Conservation (phyloP, 768 basidiomycete genomes). For the Pholiota microspora region DNA sequence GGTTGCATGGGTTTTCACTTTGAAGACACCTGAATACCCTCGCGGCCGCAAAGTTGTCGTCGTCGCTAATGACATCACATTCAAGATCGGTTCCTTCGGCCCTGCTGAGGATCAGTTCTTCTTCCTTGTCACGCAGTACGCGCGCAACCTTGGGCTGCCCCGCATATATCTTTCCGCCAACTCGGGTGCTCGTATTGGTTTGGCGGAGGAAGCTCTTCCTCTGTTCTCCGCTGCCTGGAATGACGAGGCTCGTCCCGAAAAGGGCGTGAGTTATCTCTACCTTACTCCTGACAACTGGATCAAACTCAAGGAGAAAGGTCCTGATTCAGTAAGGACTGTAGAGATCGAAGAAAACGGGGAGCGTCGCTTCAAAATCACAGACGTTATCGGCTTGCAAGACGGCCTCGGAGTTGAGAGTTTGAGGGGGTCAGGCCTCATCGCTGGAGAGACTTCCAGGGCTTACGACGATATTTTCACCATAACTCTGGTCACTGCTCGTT, state of each 20-base stretch:
- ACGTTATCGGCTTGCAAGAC: conserved; percentile 95
- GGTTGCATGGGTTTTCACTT: conserved; percentile 96
- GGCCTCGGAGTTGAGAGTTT: conserved; percentile 96
- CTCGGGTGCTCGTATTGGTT: conserved; percentile 94
- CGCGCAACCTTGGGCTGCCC: conserved; percentile 83
- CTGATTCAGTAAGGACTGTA: conserved; percentile 71
- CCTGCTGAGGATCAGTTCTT: conserved; percentile 96
- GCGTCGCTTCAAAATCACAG: conserved; percentile 89
- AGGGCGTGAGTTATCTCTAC: conserved; percentile 95
- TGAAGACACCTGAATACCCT: conserved; percentile 91
- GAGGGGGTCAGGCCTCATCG: conserved; percentile 96
- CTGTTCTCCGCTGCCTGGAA: conserved; percentile 94
- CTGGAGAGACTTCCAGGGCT: conserved; percentile 96
- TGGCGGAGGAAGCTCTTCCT: conserved; percentile 88
- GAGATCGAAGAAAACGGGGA: conserved; percentile 89
- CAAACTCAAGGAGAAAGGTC: conserved; percentile 84
- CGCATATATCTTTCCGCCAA: conserved; percentile 98
- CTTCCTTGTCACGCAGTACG: conserved; percentile 91
- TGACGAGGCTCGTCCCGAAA: conserved; percentile 78
- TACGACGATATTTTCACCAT: conserved; percentile 99
- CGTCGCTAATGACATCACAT: conserved; percentile 98
- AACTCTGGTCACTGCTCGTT: conserved; percentile 96
- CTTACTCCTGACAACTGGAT: conserved; percentile 90
- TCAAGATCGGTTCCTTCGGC: conserved; percentile 97
- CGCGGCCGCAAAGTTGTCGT: conserved; percentile 84